Base-by-base conservation (phyloP, 2,329 filamentous ascomycete genomes). In the Monosporascus sp. region DNA sequence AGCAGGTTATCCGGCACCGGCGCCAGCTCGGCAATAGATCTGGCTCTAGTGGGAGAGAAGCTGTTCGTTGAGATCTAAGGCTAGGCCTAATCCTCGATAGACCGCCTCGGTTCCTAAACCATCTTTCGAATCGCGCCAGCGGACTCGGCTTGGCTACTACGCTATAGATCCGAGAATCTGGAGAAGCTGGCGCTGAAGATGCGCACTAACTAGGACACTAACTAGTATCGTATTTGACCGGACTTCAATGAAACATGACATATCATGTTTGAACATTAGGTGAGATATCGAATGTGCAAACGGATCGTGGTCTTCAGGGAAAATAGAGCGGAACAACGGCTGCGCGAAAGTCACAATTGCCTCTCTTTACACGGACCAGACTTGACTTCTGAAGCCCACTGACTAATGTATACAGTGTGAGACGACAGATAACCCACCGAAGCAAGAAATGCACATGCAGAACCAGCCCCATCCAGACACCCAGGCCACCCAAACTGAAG, bases 31-130 rank as follows among this genome's bases (percentile, higher is more conserved):
- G 43, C 43, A 46, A 22, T 46, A 31, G 43, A 46, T 46, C 43
- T 27, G 43, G 14, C n/a, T 43, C 40, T 43, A 43, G 19, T 31
- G 43, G 26, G 17, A 27, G n/a, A 27, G 24, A 46, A 27, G 27
- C 24, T 46, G 9, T 46, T 31, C 43, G 24, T 19, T 19, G 43
- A 46, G 43, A 46, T 46, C 43, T 46, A 46, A 27, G 43, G 14
- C 43, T 46, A 46, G 43, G 31, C 43, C 43, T 27, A 46, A 46
- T 46, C 43, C 43, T 46, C 24, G 43, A 46, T 46, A 46, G 43
- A 46, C 22, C 7, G 14, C 17, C 22, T 46, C 8, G 16, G n/a
- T 46, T 46, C 31, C 43, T 26, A 46, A 24, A 31, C 43, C 43
- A 27, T 46, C 43, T 31, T 27, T 17, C 24, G 14, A 26, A 31